Conservation (phyloP, 306 rosid genomes). For the Trichosanthes cucumerina region DNA sequence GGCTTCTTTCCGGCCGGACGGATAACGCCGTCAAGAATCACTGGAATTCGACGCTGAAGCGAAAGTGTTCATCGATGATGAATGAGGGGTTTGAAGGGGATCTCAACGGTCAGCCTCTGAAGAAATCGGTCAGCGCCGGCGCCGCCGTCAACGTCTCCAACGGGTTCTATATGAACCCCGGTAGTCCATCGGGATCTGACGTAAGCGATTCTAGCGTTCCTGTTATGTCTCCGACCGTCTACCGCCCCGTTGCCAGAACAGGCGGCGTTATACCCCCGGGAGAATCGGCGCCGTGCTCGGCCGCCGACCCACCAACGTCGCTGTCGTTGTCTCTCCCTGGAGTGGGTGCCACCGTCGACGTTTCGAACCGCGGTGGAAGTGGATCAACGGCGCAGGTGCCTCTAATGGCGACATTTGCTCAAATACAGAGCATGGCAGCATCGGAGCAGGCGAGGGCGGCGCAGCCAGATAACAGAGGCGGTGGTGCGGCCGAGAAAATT, state of each 20-base stretch:
- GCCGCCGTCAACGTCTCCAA: slow-evolving; percentile 53
- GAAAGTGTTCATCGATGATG: slow-evolving; percentile 48
- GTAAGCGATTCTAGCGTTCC: slow-evolving; percentile 76
- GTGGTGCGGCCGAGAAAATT: neutral
- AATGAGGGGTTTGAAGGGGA: slow-evolving; percentile 27
- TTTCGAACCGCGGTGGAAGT: slow-evolving; percentile 16
- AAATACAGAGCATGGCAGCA: slow-evolving; percentile 5
- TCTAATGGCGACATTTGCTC: neutral
- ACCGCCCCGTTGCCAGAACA: slow-evolving; percentile 58
- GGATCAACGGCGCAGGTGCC: slow-evolving; percentile 13
- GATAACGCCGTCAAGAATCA: slow-evolving; percentile 97
- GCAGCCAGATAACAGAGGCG: slow-evolving; percentile 4
- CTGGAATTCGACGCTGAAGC: slow-evolving; percentile 93
- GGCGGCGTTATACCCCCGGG: slow-evolving; percentile 51
- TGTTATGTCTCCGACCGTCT: slow-evolving; percentile 32
- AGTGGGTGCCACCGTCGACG: slow-evolving; percentile 40
- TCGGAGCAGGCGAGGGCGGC: neutral
- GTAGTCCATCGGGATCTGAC: slow-evolving; percentile 86
- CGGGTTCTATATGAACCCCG: slow-evolving; percentile 53
- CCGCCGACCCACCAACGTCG: slow-evolving; percentile 71
- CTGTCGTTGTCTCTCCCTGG: slow-evolving; percentile 77
- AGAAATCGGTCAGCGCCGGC: slow-evolving; percentile 69
- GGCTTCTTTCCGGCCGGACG: slow-evolving; percentile 76
- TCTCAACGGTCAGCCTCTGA: slow-evolving; percentile 36
- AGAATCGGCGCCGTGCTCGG: slow-evolving; percentile 44